Conservation (phyloP, 1,284 basidiomycete genomes). For the Marasmius tenuissimus region DNA sequence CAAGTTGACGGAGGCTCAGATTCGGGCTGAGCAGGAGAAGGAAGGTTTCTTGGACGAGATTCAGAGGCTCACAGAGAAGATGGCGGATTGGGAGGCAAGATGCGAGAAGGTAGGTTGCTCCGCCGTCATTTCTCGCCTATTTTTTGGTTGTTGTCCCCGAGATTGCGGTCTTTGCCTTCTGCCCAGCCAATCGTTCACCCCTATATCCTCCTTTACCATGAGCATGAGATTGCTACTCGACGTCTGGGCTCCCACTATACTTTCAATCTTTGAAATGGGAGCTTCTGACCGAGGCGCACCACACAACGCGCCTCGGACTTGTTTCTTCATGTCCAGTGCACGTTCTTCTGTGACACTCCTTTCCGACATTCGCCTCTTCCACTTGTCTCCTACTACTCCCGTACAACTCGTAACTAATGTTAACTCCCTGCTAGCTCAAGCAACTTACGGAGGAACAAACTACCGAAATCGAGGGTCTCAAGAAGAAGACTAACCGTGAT, state of each 20-base stretch:
- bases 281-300: no score
- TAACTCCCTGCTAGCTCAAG: slow-evolving; percentile 39
- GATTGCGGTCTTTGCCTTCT: background rate
- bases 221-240: background rate
- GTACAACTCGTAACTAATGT: slow-evolving; percentile 37
- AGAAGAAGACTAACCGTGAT: slow-evolving; percentile 61
- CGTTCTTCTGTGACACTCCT: background rate
- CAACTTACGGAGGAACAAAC: slow-evolving; percentile 36
- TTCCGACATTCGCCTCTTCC: slow-evolving; percentile 2
- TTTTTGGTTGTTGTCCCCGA: background rate
- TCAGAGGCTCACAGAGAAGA: background rate
- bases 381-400: slow-evolving; percentile 26
- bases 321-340: background rate
- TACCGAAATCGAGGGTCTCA: slow-evolving; percentile 53
- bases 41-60: slow-evolving; percentile 14
- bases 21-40: slow-evolving; percentile 14
- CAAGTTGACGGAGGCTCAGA: slow-evolving; percentile 5
- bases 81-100: background rate
- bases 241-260: background rate
- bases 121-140: background rate
- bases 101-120: background rate
- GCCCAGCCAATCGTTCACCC: background rate
- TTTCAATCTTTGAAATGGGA: background rate
- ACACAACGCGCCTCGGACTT: background rate
- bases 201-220: background rate